Evolutionary conservation across 2,329 filamentous ascomycete genomes (phyloP).

Genomic region (Coniella vitis): DNA sequence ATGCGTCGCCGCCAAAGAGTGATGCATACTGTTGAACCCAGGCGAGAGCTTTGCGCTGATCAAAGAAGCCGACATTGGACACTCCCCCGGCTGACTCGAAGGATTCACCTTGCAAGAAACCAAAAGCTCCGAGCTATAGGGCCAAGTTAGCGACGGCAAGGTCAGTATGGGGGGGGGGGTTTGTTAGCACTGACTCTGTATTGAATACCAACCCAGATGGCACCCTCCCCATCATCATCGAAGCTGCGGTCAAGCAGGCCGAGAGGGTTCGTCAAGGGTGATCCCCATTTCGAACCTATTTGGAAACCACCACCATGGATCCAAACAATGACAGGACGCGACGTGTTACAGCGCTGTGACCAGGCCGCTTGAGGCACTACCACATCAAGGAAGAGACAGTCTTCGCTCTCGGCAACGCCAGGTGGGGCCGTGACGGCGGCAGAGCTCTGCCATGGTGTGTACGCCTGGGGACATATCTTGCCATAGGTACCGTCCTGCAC

Average conservation of each 20-base stretch:
- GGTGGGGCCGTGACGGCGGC: neutral
- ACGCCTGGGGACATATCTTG: neutral
- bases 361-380: too few species aligned
- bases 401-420: neutral
- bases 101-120: constrained; percentile 10
- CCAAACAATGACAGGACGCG: neutral
- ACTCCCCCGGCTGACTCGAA: constrained; percentile 14
- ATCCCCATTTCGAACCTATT: neutral
- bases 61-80: constrained; percentile 46
- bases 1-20: constrained; percentile 46
- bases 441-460: neutral
- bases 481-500: neutral
- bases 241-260: neutral
- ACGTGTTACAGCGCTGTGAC: neutral
- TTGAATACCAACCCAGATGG: neutral
- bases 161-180: too few species aligned
- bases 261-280: neutral
- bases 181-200: neutral
- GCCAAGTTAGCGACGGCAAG: neutral
- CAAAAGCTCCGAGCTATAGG: constrained; percentile 17
- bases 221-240: neutral
- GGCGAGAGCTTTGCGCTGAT: constrained; percentile 43
- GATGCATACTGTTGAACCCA: constrained; percentile 48
- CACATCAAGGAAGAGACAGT: neutral
- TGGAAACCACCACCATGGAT: neutral